Evolutionary conservation across 1,284 basidiomycete species (phyloP).

Genomic region (Fistulina hepatica): DNA sequence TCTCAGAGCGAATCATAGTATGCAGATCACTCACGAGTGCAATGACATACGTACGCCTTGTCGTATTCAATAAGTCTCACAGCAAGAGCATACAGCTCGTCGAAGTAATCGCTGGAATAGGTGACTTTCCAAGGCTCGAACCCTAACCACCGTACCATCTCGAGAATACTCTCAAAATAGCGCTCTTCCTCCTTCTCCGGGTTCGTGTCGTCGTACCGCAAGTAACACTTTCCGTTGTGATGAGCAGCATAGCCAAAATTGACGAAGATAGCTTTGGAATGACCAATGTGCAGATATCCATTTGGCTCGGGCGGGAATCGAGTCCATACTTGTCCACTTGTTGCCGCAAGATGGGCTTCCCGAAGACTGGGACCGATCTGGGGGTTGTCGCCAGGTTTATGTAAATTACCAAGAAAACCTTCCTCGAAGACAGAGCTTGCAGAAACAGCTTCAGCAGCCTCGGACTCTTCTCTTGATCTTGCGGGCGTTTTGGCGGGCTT

Average conservation of each 20-base stretch:
- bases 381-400: conserved; percentile 91
- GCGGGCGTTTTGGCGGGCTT: conserved; percentile 29
- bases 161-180: conserved; percentile 95
- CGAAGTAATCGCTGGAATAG: conserved; percentile 97
- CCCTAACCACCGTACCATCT: conserved; percentile 94
- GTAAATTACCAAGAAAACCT: conserved; percentile 89
- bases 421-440: conserved; percentile 82
- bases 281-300: conserved; percentile 92
- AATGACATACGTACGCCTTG: conserved; percentile 94
- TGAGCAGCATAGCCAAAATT: conserved; percentile 97
- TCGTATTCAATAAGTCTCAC: conserved; percentile 86
- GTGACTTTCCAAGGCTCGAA: conserved; percentile 99
- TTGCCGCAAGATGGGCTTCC: conserved; percentile 73
- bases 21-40: conserved; percentile 59
- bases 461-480: conserved; percentile 26
- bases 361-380: conserved; percentile 76
- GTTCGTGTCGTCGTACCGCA: conserved; percentile 98
- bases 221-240: conserved; percentile 83
- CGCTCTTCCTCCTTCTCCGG: conserved; percentile 94
- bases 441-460: conserved; percentile 26
- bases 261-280: conserved; percentile 97
- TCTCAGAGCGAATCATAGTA: conserved; percentile 1
- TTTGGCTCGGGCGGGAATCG: conserved; percentile 99
- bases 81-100: conserved; percentile 79
- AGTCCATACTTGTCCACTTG: conserved; percentile 82